Evolutionary conservation across 1,284 basidiomycete species (phyloP).

Genomic region (Microbotryum intermedium): DNA sequence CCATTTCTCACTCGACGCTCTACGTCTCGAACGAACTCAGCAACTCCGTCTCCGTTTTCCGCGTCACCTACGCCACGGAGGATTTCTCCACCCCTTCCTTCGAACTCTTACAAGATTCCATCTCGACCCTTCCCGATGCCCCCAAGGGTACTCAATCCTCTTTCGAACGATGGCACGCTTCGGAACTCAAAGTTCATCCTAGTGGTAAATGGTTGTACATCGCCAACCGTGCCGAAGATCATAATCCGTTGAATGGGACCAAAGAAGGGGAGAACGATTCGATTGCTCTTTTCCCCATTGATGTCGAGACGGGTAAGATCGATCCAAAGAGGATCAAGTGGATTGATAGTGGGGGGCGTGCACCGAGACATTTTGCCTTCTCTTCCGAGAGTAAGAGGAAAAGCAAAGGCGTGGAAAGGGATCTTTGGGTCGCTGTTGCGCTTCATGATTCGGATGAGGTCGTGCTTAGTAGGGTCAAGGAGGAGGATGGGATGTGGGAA

Average conservation of each 20-base stretch:
- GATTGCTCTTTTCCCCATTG: conserved; percentile 15
- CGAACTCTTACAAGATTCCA: conserved; percentile 8
- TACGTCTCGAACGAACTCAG: conserved; percentile 26
- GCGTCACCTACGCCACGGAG: conserved; percentile 3
- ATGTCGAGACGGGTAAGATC: background rate
- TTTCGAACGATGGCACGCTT: conserved; percentile 22
- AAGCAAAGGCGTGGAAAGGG: background rate
- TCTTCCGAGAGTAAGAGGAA: conserved; percentile 1
- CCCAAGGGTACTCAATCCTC: conserved; percentile 9
- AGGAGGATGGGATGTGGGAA: conserved; percentile 1
- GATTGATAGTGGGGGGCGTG: conserved; percentile 8
- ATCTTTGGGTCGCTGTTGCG: conserved; percentile 15
- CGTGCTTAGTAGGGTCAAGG: conserved; percentile 11
- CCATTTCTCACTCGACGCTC: background rate
- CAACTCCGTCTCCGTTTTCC: conserved; percentile 20
- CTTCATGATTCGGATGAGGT: conserved; percentile 26
- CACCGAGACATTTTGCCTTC: conserved; percentile 17
- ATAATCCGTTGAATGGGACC: conserved; percentile 19
- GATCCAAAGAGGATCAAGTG: background rate
- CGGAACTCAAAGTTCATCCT: conserved; percentile 21
- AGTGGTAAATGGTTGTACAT: conserved; percentile 5
- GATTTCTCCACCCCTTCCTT: conserved; percentile 7
- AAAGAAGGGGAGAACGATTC: conserved; percentile 9
- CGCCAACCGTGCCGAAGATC: conserved; percentile 26
- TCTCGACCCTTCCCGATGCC: conserved; percentile 17